A percentile compares a stretch with the other conserved stretches of the same genome.
Conservation (phyloP, 257 asterid genomes). For the Hygrophila difformis region DNA sequence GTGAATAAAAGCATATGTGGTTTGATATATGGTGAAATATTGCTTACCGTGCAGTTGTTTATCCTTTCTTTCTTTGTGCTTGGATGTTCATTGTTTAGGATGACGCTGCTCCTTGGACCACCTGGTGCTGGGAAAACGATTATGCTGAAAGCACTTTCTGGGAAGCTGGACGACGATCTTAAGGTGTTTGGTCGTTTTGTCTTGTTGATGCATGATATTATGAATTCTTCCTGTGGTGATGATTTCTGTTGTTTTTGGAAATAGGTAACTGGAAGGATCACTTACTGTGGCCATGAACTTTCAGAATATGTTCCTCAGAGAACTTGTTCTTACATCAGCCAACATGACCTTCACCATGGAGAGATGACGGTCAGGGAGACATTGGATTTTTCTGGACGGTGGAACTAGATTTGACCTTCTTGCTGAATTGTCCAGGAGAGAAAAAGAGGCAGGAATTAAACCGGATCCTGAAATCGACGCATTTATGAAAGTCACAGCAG, state of each 20-base stretch:
- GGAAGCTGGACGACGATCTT: slow-evolving; percentile 2
- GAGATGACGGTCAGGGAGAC: too few species aligned
- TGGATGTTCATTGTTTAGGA: slow-evolving; percentile 16
- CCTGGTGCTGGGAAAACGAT: slow-evolving; percentile 3
- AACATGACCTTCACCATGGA: too few species aligned
- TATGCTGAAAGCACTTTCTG: slow-evolving; percentile 4
- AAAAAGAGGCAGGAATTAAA: slow-evolving; percentile 33
- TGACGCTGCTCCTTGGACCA: too few species aligned
- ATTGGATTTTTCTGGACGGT: too few species aligned
- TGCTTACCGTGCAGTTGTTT: too few species aligned
- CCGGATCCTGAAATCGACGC: slow-evolving; percentile 45
- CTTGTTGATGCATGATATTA: not conserved
- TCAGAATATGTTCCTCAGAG: slow-evolving; percentile 40
- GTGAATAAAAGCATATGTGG: too few species aligned
- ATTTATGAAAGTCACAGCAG: slow-evolving; percentile 33
- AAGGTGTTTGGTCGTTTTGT: slow-evolving; percentile 19
- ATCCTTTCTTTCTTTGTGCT: too few species aligned
- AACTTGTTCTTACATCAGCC: too few species aligned
- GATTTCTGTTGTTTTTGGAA: not conserved
- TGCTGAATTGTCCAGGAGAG: slow-evolving; percentile 38
- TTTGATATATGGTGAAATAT: too few species aligned
- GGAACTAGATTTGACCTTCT: slow-evolving; percentile 28
- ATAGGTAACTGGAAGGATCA: slow-evolving; percentile 21
- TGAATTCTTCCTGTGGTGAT: not conserved
- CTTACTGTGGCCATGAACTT: slow-evolving; percentile 40